Conservation (phyloP, 2,329 filamentous ascomycete species). For the Periconia sp. region DNA sequence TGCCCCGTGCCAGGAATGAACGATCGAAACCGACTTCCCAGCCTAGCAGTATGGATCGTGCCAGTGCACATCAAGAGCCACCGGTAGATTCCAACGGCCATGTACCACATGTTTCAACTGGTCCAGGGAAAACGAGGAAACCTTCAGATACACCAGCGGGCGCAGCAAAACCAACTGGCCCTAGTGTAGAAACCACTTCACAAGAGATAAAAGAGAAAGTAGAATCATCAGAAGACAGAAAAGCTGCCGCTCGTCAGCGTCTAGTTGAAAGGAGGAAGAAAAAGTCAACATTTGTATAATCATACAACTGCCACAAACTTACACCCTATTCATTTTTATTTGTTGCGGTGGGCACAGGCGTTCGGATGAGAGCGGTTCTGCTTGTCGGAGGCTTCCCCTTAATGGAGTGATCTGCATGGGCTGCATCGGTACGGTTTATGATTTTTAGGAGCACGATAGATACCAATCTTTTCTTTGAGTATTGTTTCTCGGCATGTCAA, state of each 20-base stretch:
- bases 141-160: slow-evolving; percentile 20
- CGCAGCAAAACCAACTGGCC: slow-evolving; percentile 21
- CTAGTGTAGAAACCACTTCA: slow-evolving; percentile 25
- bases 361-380: too few relatives aligned
- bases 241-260: slow-evolving; percentile 18
- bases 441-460: slow-evolving; percentile 4
- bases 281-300: slow-evolving; percentile 5
- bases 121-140: slow-evolving; percentile 1
- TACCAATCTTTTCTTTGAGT: slow-evolving; percentile 1
- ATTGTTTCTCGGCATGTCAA: not conserved
- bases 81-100: not conserved
- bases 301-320: not conserved
- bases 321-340: too few relatives aligned
- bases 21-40: slow-evolving; percentile 3
- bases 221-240: slow-evolving; percentile 27
- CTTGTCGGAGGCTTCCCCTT: not conserved
- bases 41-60: not conserved
- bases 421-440: not conserved
- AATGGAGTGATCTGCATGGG: not conserved
- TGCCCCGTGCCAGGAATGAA: slow-evolving; percentile 14
- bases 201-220: slow-evolving; percentile 21
- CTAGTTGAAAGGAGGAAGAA: slow-evolving; percentile 30
- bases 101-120: not conserved
- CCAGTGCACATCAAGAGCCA: slow-evolving; percentile 3
- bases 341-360: too few relatives aligned